Conservation (phyloP, 495 filamentous ascomycete genomes). For the Cladorrhinum samala region DNA sequence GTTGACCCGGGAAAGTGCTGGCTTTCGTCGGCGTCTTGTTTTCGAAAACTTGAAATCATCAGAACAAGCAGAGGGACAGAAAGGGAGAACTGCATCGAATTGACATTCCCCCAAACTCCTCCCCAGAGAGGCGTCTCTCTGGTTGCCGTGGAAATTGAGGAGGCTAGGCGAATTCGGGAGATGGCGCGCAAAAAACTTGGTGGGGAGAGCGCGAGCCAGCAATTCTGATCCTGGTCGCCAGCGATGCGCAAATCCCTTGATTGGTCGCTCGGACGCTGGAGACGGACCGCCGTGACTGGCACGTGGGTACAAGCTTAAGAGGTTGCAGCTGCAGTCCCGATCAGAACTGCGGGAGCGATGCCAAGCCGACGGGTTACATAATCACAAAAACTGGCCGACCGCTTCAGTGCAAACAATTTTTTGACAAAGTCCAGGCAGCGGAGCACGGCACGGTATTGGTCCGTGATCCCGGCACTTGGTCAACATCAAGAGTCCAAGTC, state of each 20-base stretch:
- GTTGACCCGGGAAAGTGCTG: no score
- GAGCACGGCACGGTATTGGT: constrained; percentile 7
- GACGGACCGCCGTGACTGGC: constrained; percentile 12
- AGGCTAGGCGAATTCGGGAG: constrained; percentile 21
- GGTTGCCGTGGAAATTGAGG: constrained; percentile 28
- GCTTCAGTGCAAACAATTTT: constrained; percentile 22
- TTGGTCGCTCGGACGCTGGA: not conserved
- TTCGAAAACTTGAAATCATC: not conserved
- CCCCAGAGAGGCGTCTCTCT: not conserved
- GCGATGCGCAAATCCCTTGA: not conserved
- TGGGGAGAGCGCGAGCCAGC: constrained; percentile 6
- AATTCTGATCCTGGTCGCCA: not conserved
- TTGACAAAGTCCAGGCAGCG: not conserved
- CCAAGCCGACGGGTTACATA: constrained; percentile 15
- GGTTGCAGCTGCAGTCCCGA: constrained; percentile 19
- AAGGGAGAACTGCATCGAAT: constrained; percentile 1
- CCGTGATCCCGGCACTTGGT: not conserved
- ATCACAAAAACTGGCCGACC: not conserved
- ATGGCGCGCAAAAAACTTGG: constrained; percentile 8
- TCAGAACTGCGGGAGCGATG: constrained; percentile 4
- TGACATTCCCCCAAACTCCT: constrained; percentile 1
- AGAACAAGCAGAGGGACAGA: not conserved
- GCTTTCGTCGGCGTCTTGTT: no score
- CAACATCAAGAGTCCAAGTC: constrained; percentile 2
- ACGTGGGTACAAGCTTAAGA: constrained; percentile 14